Evolutionary conservation across 2,329 filamentous ascomycete genomes (phyloP).

Genomic region (Nigrospora osmanthi): DNA sequence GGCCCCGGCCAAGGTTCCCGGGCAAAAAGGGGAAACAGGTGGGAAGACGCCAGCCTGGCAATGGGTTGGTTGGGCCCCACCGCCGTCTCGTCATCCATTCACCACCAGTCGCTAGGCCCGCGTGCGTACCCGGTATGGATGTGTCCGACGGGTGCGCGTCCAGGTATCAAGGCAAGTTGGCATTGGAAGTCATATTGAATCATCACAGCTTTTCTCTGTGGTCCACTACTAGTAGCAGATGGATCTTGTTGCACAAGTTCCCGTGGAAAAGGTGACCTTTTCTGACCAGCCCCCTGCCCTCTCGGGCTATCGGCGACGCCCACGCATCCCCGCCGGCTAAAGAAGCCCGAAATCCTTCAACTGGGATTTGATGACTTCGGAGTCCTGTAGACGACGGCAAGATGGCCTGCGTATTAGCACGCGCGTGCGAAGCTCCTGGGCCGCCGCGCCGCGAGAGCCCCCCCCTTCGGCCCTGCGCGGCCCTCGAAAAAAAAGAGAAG

Average conservation of each 20-base stretch:
- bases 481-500: no score
- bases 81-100: no score
- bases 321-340: not conserved
- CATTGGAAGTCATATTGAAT: not conserved
- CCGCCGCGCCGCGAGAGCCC: no score
- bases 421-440: not conserved
- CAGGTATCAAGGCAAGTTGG: no score
- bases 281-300: not conserved
- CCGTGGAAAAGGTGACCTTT: conserved; percentile 1
- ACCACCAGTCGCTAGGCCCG: no score
- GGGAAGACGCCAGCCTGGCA: no score
- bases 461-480: no score
- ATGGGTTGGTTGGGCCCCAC: no score
- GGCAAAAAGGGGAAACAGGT: no score
- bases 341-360: not conserved
- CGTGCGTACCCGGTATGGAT: no score
- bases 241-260: conserved; percentile 2
- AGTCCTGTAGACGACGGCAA: not conserved
- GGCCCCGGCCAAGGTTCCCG: no score
- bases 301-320: not conserved
- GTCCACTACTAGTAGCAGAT: not conserved
- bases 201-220: conserved; percentile 1
- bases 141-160: no score
- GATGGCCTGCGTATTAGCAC: not conserved
- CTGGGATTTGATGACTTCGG: not conserved